Percentiles rank a stretch among this genome's conserved stretches.
phyloP scores from a whole-genome alignment of 805 yeast genomes.

The Metschnikowia similis region DNA sequence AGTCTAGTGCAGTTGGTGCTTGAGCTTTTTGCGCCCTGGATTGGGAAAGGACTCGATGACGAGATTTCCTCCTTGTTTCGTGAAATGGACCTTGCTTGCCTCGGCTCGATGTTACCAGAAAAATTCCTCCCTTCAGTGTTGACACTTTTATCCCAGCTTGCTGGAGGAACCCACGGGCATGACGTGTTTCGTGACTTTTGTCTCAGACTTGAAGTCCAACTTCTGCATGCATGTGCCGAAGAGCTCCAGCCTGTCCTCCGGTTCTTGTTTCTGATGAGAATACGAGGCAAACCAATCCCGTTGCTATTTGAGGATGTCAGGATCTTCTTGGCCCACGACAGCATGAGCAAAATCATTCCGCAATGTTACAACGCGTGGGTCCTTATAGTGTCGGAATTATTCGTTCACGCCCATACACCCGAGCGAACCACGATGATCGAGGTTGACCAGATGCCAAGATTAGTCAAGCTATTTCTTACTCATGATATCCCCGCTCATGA shows the following conservation, averaged over 20 bases:
- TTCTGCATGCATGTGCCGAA: neutral
- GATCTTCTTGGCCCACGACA: neutral
- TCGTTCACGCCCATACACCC: neutral
- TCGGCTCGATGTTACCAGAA: neutral
- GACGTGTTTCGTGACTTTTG: neutral
- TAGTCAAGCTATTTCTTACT: constrained; percentile 3
- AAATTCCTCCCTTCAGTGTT: neutral
- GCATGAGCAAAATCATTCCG: neutral
- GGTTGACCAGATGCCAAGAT: neutral
- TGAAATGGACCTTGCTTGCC: constrained; percentile 4
- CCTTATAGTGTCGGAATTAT: neutral
- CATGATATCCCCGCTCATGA: neutral
- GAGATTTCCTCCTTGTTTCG: constrained; percentile 13
- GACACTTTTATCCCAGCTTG: neutral
- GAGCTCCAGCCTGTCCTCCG: neutral
- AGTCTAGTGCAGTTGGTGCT: neutral
- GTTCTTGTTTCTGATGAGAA: neutral
- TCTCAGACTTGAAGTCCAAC: neutral
- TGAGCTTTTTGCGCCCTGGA: constrained; percentile 3
- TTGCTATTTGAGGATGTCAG: neutral
- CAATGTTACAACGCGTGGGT: neutral
- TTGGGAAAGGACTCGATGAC: neutral
- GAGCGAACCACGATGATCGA: neutral
- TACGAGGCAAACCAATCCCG: neutral
- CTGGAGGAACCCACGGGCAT: neutral